phyloP scores from a whole-genome alignment of 2,329 filamentous ascomycete genomes.

The Alternaria sp. region DNA sequence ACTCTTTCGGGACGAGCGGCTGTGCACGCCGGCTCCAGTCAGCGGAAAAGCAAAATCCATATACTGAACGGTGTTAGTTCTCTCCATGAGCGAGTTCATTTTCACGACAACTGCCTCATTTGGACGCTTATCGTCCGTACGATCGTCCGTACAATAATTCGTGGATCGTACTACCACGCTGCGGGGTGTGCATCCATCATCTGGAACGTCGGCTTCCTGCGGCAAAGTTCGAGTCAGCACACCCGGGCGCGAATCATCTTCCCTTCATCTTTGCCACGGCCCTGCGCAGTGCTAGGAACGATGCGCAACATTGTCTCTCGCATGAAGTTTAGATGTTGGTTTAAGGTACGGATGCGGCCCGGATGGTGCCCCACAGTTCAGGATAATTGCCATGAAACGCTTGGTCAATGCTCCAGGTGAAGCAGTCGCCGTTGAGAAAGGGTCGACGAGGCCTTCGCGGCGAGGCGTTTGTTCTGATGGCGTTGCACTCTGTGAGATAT shows the following conservation, averaged over 20 bases:
- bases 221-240: slow-evolving; percentile 6
- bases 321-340: slow-evolving; percentile 7
- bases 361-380: slow-evolving; percentile 10
- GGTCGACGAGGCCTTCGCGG: not conserved
- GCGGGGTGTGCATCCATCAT: slow-evolving; percentile 4
- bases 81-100: not conserved
- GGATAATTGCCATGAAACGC: slow-evolving; percentile 5
- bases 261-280: not conserved
- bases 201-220: not conserved
- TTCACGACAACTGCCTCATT: not conserved
- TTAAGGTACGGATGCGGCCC: slow-evolving; percentile 16
- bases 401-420: slow-evolving; percentile 8
- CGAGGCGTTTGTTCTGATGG: not conserved
- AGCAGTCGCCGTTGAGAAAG: not conserved
- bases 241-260: not conserved
- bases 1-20: not conserved
- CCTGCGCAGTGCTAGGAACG: not conserved
- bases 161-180: not conserved
- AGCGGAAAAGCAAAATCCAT: not conserved
- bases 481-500: not conserved
- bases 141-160: not conserved
- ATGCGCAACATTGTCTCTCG: not conserved
- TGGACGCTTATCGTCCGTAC: not conserved
- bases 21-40: not conserved
- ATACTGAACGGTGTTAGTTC: not conserved